A percentile compares a stretch with the other conserved stretches of the same genome.
These are phyloP conservation scores for Globisporangium solare DNA, from an alignment of 352 stramenopile species.

Conservation along the genomic window DNA sequence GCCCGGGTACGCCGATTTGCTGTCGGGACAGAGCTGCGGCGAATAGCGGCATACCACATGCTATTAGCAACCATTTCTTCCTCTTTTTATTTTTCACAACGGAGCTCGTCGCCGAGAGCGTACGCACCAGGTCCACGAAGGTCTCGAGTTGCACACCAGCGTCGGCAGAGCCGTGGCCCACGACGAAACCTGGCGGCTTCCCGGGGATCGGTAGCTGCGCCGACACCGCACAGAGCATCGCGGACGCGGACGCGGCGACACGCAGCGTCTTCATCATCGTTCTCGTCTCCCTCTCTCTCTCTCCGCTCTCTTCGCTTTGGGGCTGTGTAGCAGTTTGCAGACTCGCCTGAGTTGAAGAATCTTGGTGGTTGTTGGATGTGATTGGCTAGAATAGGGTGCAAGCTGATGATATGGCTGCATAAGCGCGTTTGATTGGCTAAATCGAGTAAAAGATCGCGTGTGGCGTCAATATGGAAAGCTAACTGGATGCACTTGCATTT, in stretches of 20 bases:
- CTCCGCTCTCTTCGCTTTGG: slow-evolving; percentile 1
- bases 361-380: neutral
- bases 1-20: slow-evolving; percentile 59
- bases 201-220: slow-evolving; percentile 61
- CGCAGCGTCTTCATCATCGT: slow-evolving; percentile 21
- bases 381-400: slow-evolving; percentile 18
- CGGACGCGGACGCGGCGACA: slow-evolving; percentile 15
- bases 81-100: no score
- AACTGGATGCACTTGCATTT: no score
- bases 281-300: neutral
- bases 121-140: slow-evolving; percentile 74
- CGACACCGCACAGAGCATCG: slow-evolving; percentile 6
- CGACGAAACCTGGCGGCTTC: slow-evolving; percentile 57
- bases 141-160: slow-evolving; percentile 78
- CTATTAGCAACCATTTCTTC: no score
- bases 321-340: no score
- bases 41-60: no score
- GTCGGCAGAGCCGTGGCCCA: slow-evolving; percentile 39
- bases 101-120: no score
- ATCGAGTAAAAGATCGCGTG: neutral
- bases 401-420: neutral
- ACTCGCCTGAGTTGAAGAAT: neutral
- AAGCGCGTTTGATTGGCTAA: slow-evolving; percentile 15
- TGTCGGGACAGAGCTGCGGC: slow-evolving; percentile 66
- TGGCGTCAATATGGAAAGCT: no score